These are phyloP conservation scores for Phytopythium kandeliae DNA, from an alignment of 352 stramenopile genomes.

Conservation along the genomic window DNA sequence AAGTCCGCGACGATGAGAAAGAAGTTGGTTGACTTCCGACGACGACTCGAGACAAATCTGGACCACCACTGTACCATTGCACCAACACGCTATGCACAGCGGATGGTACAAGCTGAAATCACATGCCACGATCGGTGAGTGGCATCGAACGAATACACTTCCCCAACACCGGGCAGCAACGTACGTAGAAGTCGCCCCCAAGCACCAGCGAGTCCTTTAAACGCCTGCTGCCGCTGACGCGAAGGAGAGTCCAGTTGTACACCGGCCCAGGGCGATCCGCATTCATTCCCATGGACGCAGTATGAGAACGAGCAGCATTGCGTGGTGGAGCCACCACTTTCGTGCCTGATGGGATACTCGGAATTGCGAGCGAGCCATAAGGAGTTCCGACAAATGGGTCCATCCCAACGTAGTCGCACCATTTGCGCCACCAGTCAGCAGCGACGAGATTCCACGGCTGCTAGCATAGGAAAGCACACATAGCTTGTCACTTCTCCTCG, in stretches of 20 bases:
- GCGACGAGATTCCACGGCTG: slow-evolving; percentile 77
- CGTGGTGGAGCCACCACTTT: slow-evolving; percentile 21
- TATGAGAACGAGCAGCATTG: neutral
- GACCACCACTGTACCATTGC: slow-evolving; percentile 76
- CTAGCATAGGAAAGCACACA: slow-evolving; percentile 2
- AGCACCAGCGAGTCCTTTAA: slow-evolving; percentile 74
- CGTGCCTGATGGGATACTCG: slow-evolving; percentile 37
- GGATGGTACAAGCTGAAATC: slow-evolving; percentile 56
- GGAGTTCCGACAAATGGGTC: slow-evolving; percentile 57
- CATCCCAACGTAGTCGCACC: slow-evolving; percentile 71
- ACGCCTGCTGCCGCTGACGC: slow-evolving; percentile 64
- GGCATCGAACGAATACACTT: neutral
- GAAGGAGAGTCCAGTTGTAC: slow-evolving; percentile 72
- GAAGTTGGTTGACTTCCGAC: slow-evolving; percentile 25
- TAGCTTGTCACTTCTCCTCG: neutral
- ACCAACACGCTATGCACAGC: slow-evolving; percentile 60
- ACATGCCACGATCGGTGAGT: slow-evolving; percentile 2
- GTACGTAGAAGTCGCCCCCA: slow-evolving; percentile 72
- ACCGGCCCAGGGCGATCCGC: slow-evolving; percentile 59
- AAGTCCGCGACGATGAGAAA: slow-evolving; percentile 23
- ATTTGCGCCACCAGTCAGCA: slow-evolving; percentile 73
- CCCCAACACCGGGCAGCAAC: slow-evolving; percentile 5
- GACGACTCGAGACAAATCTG: slow-evolving; percentile 21
- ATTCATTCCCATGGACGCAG: slow-evolving; percentile 9
- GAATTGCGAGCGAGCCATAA: slow-evolving; percentile 47